Evolutionary conservation across 2,329 filamentous ascomycete genomes (phyloP), one percentile per base, ranked within the genome.

Genomic region (Sporothrix pallida): DNA sequence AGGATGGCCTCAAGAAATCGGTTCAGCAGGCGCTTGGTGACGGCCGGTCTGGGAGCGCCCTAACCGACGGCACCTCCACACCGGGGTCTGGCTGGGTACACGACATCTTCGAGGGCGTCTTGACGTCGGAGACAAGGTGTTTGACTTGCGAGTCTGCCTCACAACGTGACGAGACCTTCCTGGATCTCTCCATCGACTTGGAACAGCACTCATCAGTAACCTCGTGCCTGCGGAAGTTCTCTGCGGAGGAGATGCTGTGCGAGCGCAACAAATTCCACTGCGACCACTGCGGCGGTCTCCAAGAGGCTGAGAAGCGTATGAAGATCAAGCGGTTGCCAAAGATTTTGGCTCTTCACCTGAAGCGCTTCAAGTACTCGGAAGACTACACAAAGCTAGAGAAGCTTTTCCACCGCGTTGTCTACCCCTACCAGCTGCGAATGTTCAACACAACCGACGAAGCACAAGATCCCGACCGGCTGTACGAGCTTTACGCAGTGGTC

Each of bases 191-290:
- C 0, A 97, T 99, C 72, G 96, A 99, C 82, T 85, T 99, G 13
- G 94, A 97, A 77, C 92, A 98, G 79, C 94, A 98, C 81, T 95
- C 95, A 0, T 99, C 96, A 0, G 96, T 99, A 3, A 98, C 96
- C 2, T 95, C 96, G 37, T 99, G 96, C 81, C 83, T 99, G 76
- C 89, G 93, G 74, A 97, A 98, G 79, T 99, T 99, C 79, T 99
- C 96, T 0, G 94, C 96, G 63, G 96, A 98, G 79, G 96, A 99
- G 82, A 98, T 98, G 94, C 87, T 99, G 74, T 98, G 96, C 80
- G 96, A 99, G 83, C 89, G 95, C 75, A 98, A 99, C 85, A 99
- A 99, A 81, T 99, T 99, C 77, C 95, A 99, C 80, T 99, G 96
- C 83, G 96, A 99, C 81, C 95, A 95, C 78, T 99, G 96, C 78